Evolutionary conservation across 306 rosid genomes (phyloP).

Genomic region (Alnus rubra): DNA sequence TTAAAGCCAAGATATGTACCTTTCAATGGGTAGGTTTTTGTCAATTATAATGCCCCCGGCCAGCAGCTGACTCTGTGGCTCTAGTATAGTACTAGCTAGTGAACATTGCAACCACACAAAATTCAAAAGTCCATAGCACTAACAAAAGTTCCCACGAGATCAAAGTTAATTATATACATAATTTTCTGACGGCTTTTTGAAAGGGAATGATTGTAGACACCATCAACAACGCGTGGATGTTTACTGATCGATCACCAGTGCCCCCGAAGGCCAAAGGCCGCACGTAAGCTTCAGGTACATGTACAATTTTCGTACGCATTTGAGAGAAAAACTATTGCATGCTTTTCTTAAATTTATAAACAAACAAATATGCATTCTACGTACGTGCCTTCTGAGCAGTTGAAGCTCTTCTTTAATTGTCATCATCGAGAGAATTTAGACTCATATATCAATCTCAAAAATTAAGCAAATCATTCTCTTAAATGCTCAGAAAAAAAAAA

Average conservation of each 20-base stretch:
- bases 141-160: background rate
- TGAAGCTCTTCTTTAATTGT: background rate
- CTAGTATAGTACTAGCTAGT: background rate
- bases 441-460: constrained; percentile 9
- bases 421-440: constrained; percentile 1
- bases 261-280: background rate
- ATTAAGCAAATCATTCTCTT: background rate
- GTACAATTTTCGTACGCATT: constrained; percentile 45
- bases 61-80: background rate
- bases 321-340: constrained; percentile 23
- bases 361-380: constrained; percentile 21
- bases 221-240: background rate
- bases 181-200: background rate
- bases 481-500: no score
- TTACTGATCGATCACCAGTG: background rate
- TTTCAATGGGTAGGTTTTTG: constrained; percentile 1
- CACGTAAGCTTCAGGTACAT: background rate
- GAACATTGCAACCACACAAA: background rate
- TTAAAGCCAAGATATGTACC: background rate
- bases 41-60: background rate
- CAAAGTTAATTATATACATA: background rate
- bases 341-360: background rate
- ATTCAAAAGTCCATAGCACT: background rate
- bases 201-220: background rate
- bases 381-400: background rate